Base-by-base conservation (phyloP, 1,284 basidiomycete species). In the Pseudomicrostroma phylloplanum region DNA sequence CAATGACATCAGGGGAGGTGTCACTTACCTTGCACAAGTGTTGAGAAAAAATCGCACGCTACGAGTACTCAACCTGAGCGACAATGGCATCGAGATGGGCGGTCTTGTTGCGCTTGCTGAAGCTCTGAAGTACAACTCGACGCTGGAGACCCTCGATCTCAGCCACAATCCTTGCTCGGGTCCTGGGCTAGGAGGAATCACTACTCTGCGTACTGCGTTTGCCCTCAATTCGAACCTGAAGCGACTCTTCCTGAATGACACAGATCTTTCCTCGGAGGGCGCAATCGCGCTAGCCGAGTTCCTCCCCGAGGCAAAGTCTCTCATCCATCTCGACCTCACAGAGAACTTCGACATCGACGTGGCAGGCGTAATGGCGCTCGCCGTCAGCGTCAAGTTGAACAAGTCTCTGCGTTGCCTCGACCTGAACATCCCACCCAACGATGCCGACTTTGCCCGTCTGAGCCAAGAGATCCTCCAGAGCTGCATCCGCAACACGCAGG, bases 281-380 rank as follows among this genome's bases (percentile, higher is more conserved):
- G 93, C 94, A 0, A 96, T 98, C 63, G 90, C 91, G 0, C 85
- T 98, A 1, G 94, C 94, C 2, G 93, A 97, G 80, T 97, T 96
- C 82, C 84, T 97, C 2, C 92, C 92, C 0, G 92, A 97, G 77
- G 89, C 90, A 0, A 85, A 84, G 26, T 89, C 88, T 0, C 83
- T 97, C 4, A 83, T 97, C 0, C 92, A 97, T 79, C 86, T 97
- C 55, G 81, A 82, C 61, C 64, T 82, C 21, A 79, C 81, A 4
- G 69, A 72, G 30, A 79, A 79, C 60, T 25, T 71, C 46, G 81
- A 83, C 6, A 83, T 97, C 48, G 91, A 92, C 70, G 84, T 93
- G 40, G 92, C 92, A 0, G 92, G 91, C 17, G 89, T 96, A 6
- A 88, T 96, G 85, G 94, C 93, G 0, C 85, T 98, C 13, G 88